Conservation (phyloP, 768 basidiomycete genomes). For the Epithele typhae region DNA sequence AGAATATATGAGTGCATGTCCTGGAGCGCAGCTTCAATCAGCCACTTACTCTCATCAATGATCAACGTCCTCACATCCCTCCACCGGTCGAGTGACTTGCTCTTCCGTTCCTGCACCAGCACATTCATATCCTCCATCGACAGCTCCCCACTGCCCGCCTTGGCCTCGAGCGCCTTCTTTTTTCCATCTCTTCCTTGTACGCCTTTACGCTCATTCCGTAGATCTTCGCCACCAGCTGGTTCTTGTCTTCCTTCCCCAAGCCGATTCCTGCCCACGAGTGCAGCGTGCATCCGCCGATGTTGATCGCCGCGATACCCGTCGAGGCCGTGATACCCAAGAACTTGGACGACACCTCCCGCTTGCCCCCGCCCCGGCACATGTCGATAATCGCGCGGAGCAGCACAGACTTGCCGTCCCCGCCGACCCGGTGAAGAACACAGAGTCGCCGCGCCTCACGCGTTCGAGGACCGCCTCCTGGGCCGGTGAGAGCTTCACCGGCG, state of each 20-base stretch:
- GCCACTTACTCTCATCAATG: slow-evolving; percentile 76
- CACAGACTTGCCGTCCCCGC: slow-evolving; percentile 86
- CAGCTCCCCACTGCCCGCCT: not conserved
- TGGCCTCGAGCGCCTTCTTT: slow-evolving; percentile 1
- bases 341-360: slow-evolving; percentile 8
- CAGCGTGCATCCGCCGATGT: slow-evolving; percentile 77
- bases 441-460: slow-evolving; percentile 54
- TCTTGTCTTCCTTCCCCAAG: slow-evolving; percentile 55
- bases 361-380: slow-evolving; percentile 31
- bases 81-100: slow-evolving; percentile 58
- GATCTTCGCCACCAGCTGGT: slow-evolving; percentile 52
- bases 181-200: slow-evolving; percentile 4
- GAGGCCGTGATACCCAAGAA: slow-evolving; percentile 75
- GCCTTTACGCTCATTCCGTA: slow-evolving; percentile 30
- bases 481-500: slow-evolving; percentile 37
- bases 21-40: no score
- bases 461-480: slow-evolving; percentile 49
- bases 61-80: slow-evolving; percentile 57
- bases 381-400: slow-evolving; percentile 72
- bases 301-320: slow-evolving; percentile 75
- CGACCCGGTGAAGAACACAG: slow-evolving; percentile 83
- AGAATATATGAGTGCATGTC: slow-evolving; percentile 4
- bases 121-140: slow-evolving; percentile 1
- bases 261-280: slow-evolving; percentile 81
- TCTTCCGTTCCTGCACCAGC: slow-evolving; percentile 4